Conservation (phyloP, 345 rosid genomes). For the Arabidopsis arenosa region DNA sequence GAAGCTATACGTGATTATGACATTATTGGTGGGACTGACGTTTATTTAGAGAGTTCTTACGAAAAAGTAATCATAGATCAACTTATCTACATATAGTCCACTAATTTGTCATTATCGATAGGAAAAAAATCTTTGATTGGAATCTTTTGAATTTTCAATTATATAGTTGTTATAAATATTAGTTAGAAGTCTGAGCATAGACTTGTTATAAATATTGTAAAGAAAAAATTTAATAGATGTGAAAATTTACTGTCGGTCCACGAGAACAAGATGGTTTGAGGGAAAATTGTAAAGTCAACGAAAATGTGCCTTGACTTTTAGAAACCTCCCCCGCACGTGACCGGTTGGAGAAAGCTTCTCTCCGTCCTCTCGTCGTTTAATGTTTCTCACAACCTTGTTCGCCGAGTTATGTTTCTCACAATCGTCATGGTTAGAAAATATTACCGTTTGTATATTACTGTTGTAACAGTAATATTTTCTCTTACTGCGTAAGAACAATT, state of each 20-base stretch:
- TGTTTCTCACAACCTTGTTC: no score
- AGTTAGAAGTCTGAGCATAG: neutral
- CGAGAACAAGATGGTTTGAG: neutral
- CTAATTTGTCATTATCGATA: neutral
- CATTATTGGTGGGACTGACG: constrained; percentile 21
- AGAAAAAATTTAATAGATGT: neutral
- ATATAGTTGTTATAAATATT: neutral
- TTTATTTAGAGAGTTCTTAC: neutral
- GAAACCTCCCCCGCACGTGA: no score
- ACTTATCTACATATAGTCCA: neutral
- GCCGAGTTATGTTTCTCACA: no score
- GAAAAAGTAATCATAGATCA: neutral
- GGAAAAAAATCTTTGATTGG: no score
- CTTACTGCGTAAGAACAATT: no score
- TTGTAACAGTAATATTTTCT: no score
- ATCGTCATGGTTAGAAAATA: no score
- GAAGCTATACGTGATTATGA: constrained; percentile 29
- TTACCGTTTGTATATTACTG: no score
- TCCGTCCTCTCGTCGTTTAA: no score
- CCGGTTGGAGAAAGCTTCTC: no score
- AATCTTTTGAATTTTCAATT: no score
- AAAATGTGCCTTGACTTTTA: neutral
- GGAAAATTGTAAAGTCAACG: neutral
- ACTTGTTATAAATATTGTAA: neutral
- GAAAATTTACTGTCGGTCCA: neutral